A percentile compares a stretch with the other conserved stretches of the same genome.
Conservation (phyloP, 164 flowering plant species). For the Sextonia rubra region DNA sequence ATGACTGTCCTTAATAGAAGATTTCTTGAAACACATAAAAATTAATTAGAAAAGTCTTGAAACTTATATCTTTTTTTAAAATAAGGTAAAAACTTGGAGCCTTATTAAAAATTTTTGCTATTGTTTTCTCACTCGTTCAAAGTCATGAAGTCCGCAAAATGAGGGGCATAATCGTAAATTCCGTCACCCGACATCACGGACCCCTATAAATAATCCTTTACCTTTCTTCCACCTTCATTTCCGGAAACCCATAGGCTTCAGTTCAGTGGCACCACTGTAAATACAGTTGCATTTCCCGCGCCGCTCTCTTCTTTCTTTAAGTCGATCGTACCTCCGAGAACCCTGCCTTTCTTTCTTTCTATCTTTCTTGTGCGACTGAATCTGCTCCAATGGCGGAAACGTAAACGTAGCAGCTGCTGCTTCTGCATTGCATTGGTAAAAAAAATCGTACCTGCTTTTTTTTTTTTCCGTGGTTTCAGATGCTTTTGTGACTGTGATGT, state of each 20-base stretch:
- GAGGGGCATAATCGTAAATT: conserved; percentile 8
- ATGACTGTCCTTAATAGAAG: too few relatives aligned
- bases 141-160: not conserved
- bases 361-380: not conserved
- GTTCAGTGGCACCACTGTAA: not conserved
- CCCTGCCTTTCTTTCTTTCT: not conserved
- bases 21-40: too few relatives aligned
- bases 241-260: not conserved
- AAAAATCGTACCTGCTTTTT: not conserved
- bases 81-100: too few relatives aligned
- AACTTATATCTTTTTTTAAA: too few relatives aligned
- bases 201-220: not conserved
- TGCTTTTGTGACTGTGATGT: not conserved
- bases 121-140: conserved; percentile 1
- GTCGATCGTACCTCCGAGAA: not conserved
- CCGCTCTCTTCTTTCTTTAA: conserved; percentile 1
- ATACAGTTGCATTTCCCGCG: not conserved
- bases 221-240: not conserved
- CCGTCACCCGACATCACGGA: not conserved
- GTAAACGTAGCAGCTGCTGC: not conserved
- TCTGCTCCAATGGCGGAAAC: conserved; percentile 3
- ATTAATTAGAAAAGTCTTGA: too few relatives aligned
- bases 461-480: not conserved
- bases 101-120: too few relatives aligned
- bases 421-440: conserved; percentile 2